Conservation (phyloP, 129 eudicot genomes). For the Flaveria sonorensis region DNA sequence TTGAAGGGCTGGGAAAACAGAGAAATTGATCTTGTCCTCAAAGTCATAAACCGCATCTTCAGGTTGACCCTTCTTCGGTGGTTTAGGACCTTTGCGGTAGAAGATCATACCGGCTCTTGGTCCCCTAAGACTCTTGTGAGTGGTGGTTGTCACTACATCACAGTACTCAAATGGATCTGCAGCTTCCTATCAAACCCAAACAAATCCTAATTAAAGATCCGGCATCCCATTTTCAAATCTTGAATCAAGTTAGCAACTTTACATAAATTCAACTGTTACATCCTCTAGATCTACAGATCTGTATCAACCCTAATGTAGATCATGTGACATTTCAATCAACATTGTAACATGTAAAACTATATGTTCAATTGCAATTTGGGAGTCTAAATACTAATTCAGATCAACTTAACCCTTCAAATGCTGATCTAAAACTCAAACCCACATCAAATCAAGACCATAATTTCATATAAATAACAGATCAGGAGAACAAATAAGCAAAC, state of each 20-base stretch:
- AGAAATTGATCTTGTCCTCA: conserved; percentile 94
- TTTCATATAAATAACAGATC: neutral
- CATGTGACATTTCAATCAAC: neutral
- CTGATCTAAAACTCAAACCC: neutral
- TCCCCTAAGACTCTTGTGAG: conserved; percentile 99
- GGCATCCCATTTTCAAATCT: neutral
- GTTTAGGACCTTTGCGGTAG: conserved; percentile 95
- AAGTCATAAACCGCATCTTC: conserved; percentile 92
- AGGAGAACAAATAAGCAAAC: conserved; percentile 36
- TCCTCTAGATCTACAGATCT: conserved; percentile 22
- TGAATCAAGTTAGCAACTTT: neutral
- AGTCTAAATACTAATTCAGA: neutral
- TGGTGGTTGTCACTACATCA: conserved; percentile 94
- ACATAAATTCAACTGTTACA: neutral
- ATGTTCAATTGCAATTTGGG: neutral
- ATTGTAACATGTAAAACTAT: neutral
- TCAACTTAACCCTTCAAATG: neutral
- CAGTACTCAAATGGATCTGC: conserved; percentile 96
- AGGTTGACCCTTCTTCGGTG: conserved; percentile 94
- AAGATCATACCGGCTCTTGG: conserved; percentile 99
- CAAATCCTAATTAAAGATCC: conserved; percentile 3
- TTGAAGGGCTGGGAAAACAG: conserved; percentile 98
- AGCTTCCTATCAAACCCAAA: conserved; percentile 63
- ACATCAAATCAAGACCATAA: neutral
- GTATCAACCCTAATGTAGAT: neutral